A percentile compares a stretch with the other conserved stretches of the same genome.
phyloP scores from a whole-genome alignment of 805 yeast genomes.

The Metschnikowia santaceciliae region DNA sequence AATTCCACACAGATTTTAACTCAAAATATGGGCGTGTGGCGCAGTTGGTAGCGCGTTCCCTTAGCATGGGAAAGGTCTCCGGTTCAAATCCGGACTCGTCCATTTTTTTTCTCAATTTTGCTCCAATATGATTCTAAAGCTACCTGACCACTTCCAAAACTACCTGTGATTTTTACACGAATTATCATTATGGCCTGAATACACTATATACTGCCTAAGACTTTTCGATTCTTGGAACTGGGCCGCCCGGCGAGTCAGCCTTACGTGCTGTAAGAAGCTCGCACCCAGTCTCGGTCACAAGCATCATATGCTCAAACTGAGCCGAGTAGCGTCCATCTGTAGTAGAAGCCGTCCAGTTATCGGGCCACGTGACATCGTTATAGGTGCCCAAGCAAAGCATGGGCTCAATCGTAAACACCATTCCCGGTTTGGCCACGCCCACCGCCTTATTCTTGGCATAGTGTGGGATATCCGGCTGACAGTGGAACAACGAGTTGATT shows the following conservation, averaged over 20 bases:
- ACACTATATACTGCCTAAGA: background rate
- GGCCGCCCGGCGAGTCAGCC: constrained; percentile 85
- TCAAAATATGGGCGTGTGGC: constrained; percentile 61
- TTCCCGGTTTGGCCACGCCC: constrained; percentile 93
- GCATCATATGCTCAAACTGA: constrained; percentile 90
- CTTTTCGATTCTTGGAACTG: constrained; percentile 45
- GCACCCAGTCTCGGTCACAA: constrained; percentile 90
- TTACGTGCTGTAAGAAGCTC: constrained; percentile 85
- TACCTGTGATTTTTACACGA: background rate
- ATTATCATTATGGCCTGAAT: background rate
- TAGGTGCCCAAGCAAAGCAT: constrained; percentile 86
- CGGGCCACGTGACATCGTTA: constrained; percentile 90
- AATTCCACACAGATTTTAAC: background rate
- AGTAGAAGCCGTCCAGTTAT: constrained; percentile 93
- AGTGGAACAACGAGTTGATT: constrained; percentile 79
- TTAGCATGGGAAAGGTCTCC: constrained; percentile 43
- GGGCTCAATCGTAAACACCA: constrained; percentile 96
- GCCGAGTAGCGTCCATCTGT: constrained; percentile 88
- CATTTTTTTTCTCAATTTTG: constrained; percentile 25
- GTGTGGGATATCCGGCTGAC: constrained; percentile 90
- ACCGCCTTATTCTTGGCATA: constrained; percentile 90
- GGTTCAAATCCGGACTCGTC: constrained; percentile 78
- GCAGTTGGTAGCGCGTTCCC: constrained; percentile 82
- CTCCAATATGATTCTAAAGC: too few relatives aligned
- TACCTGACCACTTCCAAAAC: background rate